Evolutionary conservation across 179 eudicot genomes (phyloP).

Genomic region (Corrigiola litoralis): DNA sequence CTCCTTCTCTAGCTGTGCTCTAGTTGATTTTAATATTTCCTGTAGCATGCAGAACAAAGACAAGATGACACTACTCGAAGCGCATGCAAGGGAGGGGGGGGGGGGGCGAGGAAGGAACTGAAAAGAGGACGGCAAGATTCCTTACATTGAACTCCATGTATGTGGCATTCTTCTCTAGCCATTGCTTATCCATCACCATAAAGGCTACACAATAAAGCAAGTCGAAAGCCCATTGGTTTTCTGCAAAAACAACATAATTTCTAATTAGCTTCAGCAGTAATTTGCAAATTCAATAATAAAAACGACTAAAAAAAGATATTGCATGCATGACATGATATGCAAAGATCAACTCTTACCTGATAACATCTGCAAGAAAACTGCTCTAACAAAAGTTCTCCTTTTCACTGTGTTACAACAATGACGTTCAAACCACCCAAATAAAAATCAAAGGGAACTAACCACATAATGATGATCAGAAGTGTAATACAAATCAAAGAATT

Average conservation of each 20-base stretch:
- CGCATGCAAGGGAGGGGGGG: background rate
- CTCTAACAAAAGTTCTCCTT: slow-evolving; percentile 54
- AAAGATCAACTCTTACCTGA: slow-evolving; percentile 42
- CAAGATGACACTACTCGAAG: background rate
- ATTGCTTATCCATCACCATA: slow-evolving; percentile 75
- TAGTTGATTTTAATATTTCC: slow-evolving; percentile 61
- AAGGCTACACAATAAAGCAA: slow-evolving; percentile 83
- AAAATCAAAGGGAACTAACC: too few relatives aligned
- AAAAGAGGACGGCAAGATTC: too few relatives aligned
- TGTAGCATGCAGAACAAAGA: slow-evolving; percentile 10
- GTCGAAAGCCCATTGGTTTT: slow-evolving; percentile 84
- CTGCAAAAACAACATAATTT: slow-evolving; percentile 36
- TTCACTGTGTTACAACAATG: slow-evolving; percentile 46
- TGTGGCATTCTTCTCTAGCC: slow-evolving; percentile 71
- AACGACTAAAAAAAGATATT: background rate
- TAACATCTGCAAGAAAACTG: slow-evolving; percentile 70
- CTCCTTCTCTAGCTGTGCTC: slow-evolving; percentile 64
- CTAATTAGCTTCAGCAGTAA: background rate
- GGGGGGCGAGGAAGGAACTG: background rate
- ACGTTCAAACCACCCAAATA: too few relatives aligned
- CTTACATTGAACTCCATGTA: slow-evolving; percentile 92
- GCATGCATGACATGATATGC: background rate
- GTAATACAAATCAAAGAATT: background rate
- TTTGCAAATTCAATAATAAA: background rate
- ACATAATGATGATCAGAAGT: background rate